Evolutionary conservation across 441 rosid genomes (phyloP).

Genomic region (Bruguiera hainesii): DNA sequence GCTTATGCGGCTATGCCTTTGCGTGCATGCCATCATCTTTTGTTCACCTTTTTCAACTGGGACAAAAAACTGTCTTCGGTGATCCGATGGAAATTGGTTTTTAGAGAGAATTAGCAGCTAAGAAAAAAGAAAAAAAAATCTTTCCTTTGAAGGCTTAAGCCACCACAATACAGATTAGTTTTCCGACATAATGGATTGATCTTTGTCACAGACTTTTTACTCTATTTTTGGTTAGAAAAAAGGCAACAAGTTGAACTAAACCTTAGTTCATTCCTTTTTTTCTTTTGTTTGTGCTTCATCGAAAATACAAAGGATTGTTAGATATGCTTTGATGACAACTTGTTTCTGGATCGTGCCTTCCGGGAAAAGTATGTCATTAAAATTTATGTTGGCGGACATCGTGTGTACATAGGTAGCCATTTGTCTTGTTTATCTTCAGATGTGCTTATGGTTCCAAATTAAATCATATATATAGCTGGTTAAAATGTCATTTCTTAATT

Average conservation of each 20-base stretch:
- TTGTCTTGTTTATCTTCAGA: neutral
- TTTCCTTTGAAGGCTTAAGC: neutral
- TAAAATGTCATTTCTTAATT: neutral
- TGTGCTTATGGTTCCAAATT: constrained; percentile 6
- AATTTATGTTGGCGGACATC: too few species aligned
- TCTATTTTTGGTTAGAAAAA: neutral
- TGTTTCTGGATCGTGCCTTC: too few species aligned
- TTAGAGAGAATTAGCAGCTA: neutral
- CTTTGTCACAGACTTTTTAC: neutral
- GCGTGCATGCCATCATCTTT: too few species aligned
- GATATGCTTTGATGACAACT: neutral
- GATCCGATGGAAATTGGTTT: neutral
- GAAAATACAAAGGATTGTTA: neutral
- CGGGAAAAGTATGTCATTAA: too few species aligned
- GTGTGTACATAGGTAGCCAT: too few species aligned
- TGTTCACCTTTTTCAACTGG: too few species aligned
- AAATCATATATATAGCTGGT: too few species aligned
- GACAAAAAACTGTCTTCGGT: too few species aligned
- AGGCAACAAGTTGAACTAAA: too few species aligned
- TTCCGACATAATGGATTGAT: neutral
- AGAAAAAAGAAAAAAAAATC: neutral
- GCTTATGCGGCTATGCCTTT: too few species aligned
- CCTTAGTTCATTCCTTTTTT: too few species aligned
- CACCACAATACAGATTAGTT: neutral
- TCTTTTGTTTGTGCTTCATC: neutral